phyloP scores from a whole-genome alignment of 2,329 filamentous ascomycete genomes.

The Coniosporium tulheliwenetii region DNA sequence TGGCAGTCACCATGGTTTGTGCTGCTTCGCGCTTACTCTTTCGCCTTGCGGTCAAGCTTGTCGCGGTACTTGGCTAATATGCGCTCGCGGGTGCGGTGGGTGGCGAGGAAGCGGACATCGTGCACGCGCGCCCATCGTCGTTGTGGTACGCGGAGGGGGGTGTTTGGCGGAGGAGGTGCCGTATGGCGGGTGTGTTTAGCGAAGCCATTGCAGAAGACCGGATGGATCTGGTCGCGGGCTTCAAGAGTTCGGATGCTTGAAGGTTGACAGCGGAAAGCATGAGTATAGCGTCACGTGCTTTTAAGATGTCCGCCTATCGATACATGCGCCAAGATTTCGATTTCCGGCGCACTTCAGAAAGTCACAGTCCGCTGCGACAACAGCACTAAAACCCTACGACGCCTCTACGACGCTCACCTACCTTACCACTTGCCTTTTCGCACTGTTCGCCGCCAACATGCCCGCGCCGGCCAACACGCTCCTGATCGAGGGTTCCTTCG shows the following conservation, averaged over 20 bases:
- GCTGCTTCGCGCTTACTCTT: constrained; percentile 30
- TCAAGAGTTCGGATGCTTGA: too few species aligned
- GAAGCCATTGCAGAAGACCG: background rate
- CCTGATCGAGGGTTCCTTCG: constrained; percentile 78
- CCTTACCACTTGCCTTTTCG: too few species aligned
- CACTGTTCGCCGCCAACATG: constrained; percentile 26
- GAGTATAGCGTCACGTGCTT: too few species aligned
- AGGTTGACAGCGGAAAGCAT: too few species aligned
- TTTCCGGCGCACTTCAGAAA: too few species aligned
- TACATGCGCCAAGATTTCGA: too few species aligned
- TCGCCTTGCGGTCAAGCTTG: constrained; percentile 72
- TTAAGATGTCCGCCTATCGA: too few species aligned
- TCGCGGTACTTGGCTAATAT: constrained; percentile 74
- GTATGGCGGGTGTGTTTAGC: background rate
- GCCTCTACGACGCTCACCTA: too few species aligned
- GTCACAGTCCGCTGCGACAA: too few species aligned
- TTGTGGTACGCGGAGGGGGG: constrained; percentile 28
- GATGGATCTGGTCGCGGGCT: too few species aligned
- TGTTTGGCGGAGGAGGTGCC: background rate
- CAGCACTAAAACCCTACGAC: too few species aligned
- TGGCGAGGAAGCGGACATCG: constrained; percentile 79
- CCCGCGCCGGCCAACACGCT: constrained; percentile 46
- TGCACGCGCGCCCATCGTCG: constrained; percentile 83
- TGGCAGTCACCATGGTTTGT: background rate
- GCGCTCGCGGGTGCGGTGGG: constrained; percentile 50